Percentiles rank a stretch among this genome's conserved stretches.
Conservation (phyloP, 805 yeast genomes). For the Hanseniaspora vineae region DNA sequence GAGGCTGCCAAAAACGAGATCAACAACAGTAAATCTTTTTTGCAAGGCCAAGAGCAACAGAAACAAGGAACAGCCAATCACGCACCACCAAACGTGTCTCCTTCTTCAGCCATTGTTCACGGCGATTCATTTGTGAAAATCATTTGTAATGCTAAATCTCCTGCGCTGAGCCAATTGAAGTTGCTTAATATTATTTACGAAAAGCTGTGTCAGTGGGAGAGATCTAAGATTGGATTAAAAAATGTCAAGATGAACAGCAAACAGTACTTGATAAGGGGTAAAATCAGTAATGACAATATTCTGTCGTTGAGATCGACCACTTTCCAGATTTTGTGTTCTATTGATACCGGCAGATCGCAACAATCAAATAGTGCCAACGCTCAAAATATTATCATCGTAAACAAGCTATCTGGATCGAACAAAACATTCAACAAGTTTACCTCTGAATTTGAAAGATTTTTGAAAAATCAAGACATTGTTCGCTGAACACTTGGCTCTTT, state of each 20-base stretch:
- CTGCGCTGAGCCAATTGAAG: conserved; percentile 25
- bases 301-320: conserved; percentile 51
- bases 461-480: conserved; percentile 47
- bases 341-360: not conserved
- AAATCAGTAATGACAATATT: conserved; percentile 47
- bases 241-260: conserved; percentile 35
- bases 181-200: conserved; percentile 53
- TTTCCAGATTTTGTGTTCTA: conserved; percentile 32
- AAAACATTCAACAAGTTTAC: conserved; percentile 48
- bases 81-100: no score
- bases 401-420: conserved; percentile 51
- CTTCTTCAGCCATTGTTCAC: not conserved
- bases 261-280: conserved; percentile 40
- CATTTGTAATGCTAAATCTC: conserved; percentile 4
- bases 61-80: no score
- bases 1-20: not conserved
- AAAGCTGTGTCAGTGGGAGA: conserved; percentile 53
- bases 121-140: conserved; percentile 2
- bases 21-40: no score
- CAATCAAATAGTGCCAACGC: not conserved
- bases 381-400: conserved; percentile 41
- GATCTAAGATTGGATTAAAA: conserved; percentile 42
- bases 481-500: no score
- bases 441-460: conserved; percentile 50
- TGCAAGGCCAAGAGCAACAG: no score